phyloP scores from a whole-genome alignment of 768 basidiomycete genomes.

The Amylocystis lapponica region DNA sequence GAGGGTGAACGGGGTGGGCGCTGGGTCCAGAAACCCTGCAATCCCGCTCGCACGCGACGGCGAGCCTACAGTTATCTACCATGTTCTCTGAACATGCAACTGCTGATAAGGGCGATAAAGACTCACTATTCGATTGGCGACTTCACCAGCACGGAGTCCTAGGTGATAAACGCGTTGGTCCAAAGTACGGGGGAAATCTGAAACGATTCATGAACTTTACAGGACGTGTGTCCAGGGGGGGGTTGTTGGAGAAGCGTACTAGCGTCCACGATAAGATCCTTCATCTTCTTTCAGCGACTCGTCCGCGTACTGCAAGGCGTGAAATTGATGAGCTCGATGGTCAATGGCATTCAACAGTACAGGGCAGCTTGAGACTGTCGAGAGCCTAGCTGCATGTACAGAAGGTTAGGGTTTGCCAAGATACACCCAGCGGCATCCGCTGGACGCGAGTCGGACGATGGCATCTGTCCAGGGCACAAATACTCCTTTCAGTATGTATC shows the following conservation, averaged over 20 bases:
- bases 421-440: too few species aligned
- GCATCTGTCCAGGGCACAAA: too few species aligned
- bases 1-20: slow-evolving; percentile 53
- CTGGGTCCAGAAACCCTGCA: slow-evolving; percentile 54
- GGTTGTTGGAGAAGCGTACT: slow-evolving; percentile 35
- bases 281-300: too few species aligned
- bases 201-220: slow-evolving; percentile 2
- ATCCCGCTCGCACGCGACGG: slow-evolving; percentile 59
- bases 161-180: slow-evolving; percentile 78
- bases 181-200: slow-evolving; percentile 73
- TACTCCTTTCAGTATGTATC: too few species aligned
- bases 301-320: too few species aligned
- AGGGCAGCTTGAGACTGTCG: too few species aligned
- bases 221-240: not conserved
- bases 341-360: too few species aligned
- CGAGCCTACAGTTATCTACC: slow-evolving; percentile 69
- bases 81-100: not conserved
- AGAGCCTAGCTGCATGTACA: too few species aligned
- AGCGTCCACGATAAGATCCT: slow-evolving; percentile 56
- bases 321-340: too few species aligned
- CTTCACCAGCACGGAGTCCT: slow-evolving; percentile 67
- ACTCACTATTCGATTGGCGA: slow-evolving; percentile 74
- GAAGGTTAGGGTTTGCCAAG: too few species aligned
- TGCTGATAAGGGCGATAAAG: not conserved
- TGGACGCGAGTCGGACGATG: too few species aligned